Conservation (phyloP, 768 basidiomycete genomes). For the Naganishia vaughanmartiniae region DNA sequence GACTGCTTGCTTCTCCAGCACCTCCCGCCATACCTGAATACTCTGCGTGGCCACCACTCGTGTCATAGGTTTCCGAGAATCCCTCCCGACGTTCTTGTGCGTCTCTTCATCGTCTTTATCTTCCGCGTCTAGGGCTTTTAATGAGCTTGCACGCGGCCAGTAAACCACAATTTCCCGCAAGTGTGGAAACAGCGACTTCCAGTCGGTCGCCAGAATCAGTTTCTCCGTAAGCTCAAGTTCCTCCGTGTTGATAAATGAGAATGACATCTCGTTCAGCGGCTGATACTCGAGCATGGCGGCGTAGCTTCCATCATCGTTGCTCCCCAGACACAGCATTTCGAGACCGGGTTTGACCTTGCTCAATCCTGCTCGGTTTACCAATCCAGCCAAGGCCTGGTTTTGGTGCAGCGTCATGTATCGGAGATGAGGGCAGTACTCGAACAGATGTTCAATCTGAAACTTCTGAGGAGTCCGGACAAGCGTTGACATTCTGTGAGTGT, state of each 20-base stretch:
- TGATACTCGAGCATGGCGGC: slow-evolving; percentile 17
- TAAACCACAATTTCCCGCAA: slow-evolving; percentile 8
- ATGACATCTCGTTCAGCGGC: slow-evolving; percentile 2
- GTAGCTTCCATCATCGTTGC: not conserved
- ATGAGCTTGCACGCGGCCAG: not conserved
- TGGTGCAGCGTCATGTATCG: slow-evolving; percentile 2
- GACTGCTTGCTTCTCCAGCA: not conserved
- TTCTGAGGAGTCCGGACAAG: not conserved
- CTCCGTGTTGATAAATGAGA: not conserved
- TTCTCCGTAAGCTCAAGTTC: not conserved
- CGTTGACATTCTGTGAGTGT: not conserved
- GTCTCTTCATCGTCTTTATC: too few relatives aligned
- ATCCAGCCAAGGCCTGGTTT: not conserved
- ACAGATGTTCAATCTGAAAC: slow-evolving; percentile 13
- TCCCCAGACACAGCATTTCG: slow-evolving; percentile 2
- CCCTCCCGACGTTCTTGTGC: too few relatives aligned
- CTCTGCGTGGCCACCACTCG: not conserved
- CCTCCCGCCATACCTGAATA: not conserved
- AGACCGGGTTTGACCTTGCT: not conserved
- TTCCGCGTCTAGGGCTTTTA: too few relatives aligned
- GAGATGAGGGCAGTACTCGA: not conserved
- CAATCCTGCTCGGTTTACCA: not conserved
- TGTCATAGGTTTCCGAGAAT: not conserved
- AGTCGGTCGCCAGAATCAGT: not conserved
- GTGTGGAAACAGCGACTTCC: not conserved